Conservation (phyloP, 139 green algal genomes). For the Chlamydomonas schloesseri region DNA sequence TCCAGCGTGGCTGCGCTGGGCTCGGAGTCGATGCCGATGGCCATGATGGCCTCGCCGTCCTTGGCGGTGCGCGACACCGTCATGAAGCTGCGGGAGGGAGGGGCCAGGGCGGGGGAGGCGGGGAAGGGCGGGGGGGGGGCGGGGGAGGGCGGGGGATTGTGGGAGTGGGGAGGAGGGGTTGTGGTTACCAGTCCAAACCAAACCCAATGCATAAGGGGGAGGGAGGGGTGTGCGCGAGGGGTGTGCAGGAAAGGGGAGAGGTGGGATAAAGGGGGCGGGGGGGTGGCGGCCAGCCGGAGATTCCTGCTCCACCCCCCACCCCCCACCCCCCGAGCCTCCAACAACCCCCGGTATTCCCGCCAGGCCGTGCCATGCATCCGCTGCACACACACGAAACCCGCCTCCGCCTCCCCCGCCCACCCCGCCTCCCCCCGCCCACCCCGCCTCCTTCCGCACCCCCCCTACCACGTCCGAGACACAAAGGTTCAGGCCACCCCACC, state of each 20-base stretch:
- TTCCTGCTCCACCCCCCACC: not conserved
- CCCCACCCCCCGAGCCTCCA: no score
- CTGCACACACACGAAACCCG: no score
- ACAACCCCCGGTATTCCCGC: no score
- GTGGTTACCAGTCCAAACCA: no score
- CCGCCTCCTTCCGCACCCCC: not conserved
- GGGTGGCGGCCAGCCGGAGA: no score
- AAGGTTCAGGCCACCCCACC: no score
- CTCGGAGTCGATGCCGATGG: slow-evolving; percentile 90
- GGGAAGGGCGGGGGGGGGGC: not conserved
- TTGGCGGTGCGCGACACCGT: slow-evolving; percentile 66
- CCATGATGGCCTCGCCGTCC: slow-evolving; percentile 89
- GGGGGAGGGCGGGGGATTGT: not conserved
- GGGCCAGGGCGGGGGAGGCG: not conserved
- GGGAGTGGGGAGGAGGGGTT: not conserved
- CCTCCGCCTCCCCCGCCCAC: no score
- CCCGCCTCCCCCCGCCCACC: not conserved
- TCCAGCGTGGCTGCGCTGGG: slow-evolving; percentile 38
- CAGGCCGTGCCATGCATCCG: no score
- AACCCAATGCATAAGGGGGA: not conserved
- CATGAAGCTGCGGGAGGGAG: slow-evolving; percentile 81
- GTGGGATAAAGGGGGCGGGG: no score
- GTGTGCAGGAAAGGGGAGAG: not conserved
- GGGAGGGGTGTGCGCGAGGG: not conserved
- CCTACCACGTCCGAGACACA: no score